Evolutionary conservation across 352 stramenopile species (phyloP).

Genomic region (Globisporangium okanoganense): DNA sequence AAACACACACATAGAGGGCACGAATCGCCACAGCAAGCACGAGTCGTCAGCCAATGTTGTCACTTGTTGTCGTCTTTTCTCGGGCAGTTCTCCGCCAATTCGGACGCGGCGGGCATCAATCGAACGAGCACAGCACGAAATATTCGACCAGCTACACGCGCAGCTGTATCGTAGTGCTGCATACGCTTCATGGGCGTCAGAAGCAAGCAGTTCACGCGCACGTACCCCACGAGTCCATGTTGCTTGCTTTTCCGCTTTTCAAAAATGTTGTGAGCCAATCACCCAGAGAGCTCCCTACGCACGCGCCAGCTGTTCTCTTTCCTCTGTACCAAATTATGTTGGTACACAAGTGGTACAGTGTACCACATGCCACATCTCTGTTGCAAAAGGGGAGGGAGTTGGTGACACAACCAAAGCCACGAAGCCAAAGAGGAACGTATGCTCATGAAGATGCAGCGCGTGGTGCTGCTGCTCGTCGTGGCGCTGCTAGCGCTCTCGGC

Average conservation of each 20-base stretch:
- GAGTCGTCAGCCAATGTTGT: neutral
- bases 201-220: slow-evolving; percentile 7
- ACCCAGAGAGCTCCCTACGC: neutral
- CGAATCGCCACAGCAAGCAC: neutral
- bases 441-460: slow-evolving; percentile 18
- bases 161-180: neutral
- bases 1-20: neutral
- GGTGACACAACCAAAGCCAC: slow-evolving; percentile 2
- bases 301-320: neutral
- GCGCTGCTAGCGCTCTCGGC: slow-evolving; percentile 26
- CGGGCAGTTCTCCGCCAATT: neutral
- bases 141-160: neutral
- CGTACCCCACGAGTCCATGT: slow-evolving; percentile 81
- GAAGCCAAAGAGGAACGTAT: neutral
- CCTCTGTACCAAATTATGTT: neutral
- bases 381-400: neutral
- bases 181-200: neutral
- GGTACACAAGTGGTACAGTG: neutral
- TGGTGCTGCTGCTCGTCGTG: slow-evolving; percentile 28
- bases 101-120: neutral
- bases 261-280: slow-evolving; percentile 1
- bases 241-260: slow-evolving; percentile 10
- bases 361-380: neutral
- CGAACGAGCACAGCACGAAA: neutral
- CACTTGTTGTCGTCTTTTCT: neutral